A percentile compares a stretch with the other conserved stretches of the same genome.
phyloP scores from a whole-genome alignment of 1,284 basidiomycete genomes.

The Rhodotorula sp. region DNA sequence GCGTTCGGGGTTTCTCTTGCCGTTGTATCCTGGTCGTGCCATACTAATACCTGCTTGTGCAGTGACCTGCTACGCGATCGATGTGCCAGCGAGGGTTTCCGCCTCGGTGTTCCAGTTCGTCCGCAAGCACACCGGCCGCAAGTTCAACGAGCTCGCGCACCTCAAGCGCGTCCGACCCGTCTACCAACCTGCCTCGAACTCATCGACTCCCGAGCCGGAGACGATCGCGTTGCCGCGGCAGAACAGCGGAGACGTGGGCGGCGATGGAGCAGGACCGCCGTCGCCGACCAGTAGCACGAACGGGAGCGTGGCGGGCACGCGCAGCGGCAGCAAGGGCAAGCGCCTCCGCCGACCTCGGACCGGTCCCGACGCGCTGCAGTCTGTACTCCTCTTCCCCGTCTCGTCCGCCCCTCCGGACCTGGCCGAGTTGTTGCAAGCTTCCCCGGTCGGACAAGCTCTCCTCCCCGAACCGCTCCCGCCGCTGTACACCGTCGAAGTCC shows the following conservation, averaged over 20 bases:
- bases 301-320: neutral
- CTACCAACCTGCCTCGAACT: neutral
- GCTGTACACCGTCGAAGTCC: slow-evolving; percentile 57
- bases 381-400: slow-evolving; percentile 46
- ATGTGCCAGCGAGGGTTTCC: slow-evolving; percentile 27
- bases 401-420: slow-evolving; percentile 37
- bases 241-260: neutral
- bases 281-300: neutral
- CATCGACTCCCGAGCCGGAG: neutral
- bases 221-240: neutral
- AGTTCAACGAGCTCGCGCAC: slow-evolving; percentile 58
- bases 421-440: slow-evolving; percentile 44
- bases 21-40: too few relatives aligned
- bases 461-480: neutral
- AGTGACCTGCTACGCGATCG: slow-evolving; percentile 40
- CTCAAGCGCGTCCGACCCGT: slow-evolving; percentile 64
- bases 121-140: slow-evolving; percentile 29
- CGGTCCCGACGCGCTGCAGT: slow-evolving; percentile 10
- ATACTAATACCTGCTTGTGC: neutral
- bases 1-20: neutral
- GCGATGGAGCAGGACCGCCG: neutral
- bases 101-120: slow-evolving; percentile 35
- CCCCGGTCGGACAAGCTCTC: slow-evolving; percentile 37
- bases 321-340: neutral
- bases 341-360: slow-evolving; percentile 20